Evolutionary conservation across 805 yeast genomes (phyloP), one percentile per base, ranked within the genome.

Genomic region (Starmera quercuum): DNA sequence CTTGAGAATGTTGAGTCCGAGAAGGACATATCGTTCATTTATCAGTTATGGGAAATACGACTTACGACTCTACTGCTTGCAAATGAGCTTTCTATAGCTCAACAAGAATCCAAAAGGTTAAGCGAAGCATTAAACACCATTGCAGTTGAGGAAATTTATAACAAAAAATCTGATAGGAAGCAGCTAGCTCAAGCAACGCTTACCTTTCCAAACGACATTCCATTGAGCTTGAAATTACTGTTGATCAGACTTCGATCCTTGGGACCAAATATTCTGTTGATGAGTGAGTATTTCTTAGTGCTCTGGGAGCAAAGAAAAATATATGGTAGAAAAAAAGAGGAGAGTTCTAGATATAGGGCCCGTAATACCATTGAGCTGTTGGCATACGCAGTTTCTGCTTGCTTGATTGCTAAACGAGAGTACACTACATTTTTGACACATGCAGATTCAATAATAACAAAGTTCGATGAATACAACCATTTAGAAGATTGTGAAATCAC

Each of bases 401-500:
- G 45, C 14, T 35, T 51, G n/a, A 47, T 53, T 19, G 54, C 51
- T 3, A 51, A 50, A 35, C 44, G 55, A 34, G 53, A 53, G 28
- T 53, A 53, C 26, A 34, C 40, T 2, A 47, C 54, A 2, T 50
- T 46, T 38, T 34, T 51, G 16, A 44, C 55, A 0, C 42, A 44
- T 21, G 45, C 50, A 0, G 43, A 47, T 20, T 37, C 50, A 10
- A 39, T 47, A 6, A 23, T 38, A 6, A 10, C 27, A 25, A 25
- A 14, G 9, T n/a, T 25, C 14, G 12, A 8, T 13, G 20, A 14
- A 5, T 18, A 22, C n/a, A 25, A 12, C 8, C 15, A 17, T 2
- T 9, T 20, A 13, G 19, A 34, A 34, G 16, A 22, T 20, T 9
- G 11, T 26, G 12, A 22, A 20, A 20, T 10, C 26, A 8, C n/a